phyloP scores from a whole-genome alignment of 1,284 basidiomycete genomes.

The Athelia psychrophila region DNA sequence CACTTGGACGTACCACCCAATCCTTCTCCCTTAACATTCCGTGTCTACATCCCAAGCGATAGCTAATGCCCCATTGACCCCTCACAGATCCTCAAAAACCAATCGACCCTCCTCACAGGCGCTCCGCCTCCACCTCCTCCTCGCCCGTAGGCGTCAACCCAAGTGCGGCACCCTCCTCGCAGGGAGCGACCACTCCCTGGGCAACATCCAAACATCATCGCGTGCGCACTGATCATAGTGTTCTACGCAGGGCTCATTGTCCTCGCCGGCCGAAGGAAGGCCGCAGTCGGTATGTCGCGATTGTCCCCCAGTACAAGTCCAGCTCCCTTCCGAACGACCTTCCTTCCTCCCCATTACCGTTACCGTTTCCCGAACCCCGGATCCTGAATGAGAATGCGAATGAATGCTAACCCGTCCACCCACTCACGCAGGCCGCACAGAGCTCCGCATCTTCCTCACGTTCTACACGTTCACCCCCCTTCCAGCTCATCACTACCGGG shows the following conservation, averaged over 20 bases:
- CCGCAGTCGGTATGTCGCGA: conserved; percentile 21
- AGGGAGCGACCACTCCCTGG: conserved; percentile 49
- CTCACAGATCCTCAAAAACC: conserved; percentile 35
- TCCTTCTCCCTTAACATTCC: conserved; percentile 4
- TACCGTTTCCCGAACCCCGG: conserved; percentile 70
- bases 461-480: conserved; percentile 67
- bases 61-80: conserved; percentile 9
- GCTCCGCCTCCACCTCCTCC: conserved; percentile 35
- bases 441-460: conserved; percentile 62
- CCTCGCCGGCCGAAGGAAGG: conserved; percentile 41
- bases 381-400: too few relatives aligned
- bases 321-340: too few relatives aligned
- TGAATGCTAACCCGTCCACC: conserved; percentile 12
- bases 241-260: conserved; percentile 47
- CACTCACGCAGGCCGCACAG: conserved; percentile 58
- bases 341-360: too few relatives aligned
- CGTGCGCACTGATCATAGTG: conserved; percentile 58
- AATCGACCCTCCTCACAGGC: conserved; percentile 31
- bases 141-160: conserved; percentile 59
- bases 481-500: conserved; percentile 79
- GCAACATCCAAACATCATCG: conserved; percentile 73
- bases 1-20: neutral
- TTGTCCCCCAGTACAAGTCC: neutral
- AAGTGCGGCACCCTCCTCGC: conserved; percentile 50
- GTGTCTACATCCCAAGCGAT: conserved; percentile 5